phyloP scores from a whole-genome alignment of 2,329 filamentous ascomycete genomes.

The Acarospora socialis region DNA sequence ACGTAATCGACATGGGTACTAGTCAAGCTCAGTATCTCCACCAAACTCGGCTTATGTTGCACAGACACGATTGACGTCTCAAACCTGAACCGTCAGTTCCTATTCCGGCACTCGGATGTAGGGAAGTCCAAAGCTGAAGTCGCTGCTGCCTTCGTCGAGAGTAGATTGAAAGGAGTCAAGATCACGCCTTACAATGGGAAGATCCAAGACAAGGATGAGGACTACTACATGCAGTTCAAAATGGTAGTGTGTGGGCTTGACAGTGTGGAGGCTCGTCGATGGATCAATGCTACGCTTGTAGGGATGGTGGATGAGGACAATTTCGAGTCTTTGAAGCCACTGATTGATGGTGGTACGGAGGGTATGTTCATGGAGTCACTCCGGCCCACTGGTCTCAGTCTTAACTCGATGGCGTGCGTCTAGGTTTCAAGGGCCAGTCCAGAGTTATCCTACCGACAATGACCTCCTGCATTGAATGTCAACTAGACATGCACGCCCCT shows the following conservation, averaged over 20 bases:
- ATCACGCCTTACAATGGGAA: conserved; percentile 90
- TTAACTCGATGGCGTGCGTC: not conserved
- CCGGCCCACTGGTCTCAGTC: not conserved
- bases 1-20: conserved; percentile 98
- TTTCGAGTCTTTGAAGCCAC: conserved; percentile 74
- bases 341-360: conserved; percentile 94
- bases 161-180: conserved; percentile 72
- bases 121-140: conserved; percentile 89
- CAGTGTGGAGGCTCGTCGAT: conserved; percentile 91
- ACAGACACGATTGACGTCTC: conserved; percentile 95
- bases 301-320: conserved; percentile 76
- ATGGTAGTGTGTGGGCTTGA: conserved; percentile 88
- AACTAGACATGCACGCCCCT: conserved; percentile 97
- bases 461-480: conserved; percentile 94
- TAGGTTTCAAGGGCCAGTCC: conserved; percentile 90
- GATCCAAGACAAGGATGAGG: conserved; percentile 93
- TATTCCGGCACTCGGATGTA: conserved; percentile 84
- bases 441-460: conserved; percentile 84
- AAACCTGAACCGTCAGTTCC: conserved; percentile 92
- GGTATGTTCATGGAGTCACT: conserved; percentile 29
- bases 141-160: conserved; percentile 81
- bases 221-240: conserved; percentile 95
- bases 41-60: conserved; percentile 9
- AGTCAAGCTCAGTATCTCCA: conserved; percentile 19
- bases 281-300: conserved; percentile 93